Evolutionary conservation across 106 monocot species (phyloP).

Genomic region (Platanthera guangdongensis): DNA sequence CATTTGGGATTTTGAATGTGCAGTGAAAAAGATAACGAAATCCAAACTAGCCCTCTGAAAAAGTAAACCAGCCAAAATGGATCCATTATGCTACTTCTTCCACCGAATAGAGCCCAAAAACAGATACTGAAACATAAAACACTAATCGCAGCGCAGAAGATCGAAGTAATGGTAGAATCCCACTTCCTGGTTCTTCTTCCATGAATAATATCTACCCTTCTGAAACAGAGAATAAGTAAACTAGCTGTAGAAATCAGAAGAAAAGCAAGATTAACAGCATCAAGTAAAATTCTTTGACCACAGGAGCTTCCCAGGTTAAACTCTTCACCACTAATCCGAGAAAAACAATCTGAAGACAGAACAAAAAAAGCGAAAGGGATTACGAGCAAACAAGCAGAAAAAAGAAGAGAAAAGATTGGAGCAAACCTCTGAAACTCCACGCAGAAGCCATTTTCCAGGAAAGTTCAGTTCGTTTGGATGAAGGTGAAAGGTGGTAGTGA

Average conservation of each 20-base stretch:
- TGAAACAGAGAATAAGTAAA: slow-evolving; percentile 14
- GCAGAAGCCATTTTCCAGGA: slow-evolving; percentile 1
- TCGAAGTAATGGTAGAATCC: slow-evolving; percentile 23
- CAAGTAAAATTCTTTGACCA: slow-evolving; percentile 27
- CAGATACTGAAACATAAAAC: slow-evolving; percentile 15
- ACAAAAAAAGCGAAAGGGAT: neutral
- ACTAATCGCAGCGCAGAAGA: slow-evolving; percentile 19
- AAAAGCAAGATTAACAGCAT: slow-evolving; percentile 27
- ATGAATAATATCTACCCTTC: neutral
- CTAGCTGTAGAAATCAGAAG: slow-evolving; percentile 17
- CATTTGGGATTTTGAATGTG: slow-evolving; percentile 16
- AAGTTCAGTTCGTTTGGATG: neutral
- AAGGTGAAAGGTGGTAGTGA: too few relatives aligned
- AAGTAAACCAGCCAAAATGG: slow-evolving; percentile 5
- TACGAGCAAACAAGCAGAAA: neutral
- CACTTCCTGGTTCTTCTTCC: slow-evolving; percentile 16
- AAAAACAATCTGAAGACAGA: slow-evolving; percentile 5
- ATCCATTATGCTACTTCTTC: neutral
- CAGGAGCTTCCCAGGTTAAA: slow-evolving; percentile 21
- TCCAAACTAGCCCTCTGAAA: slow-evolving; percentile 36
- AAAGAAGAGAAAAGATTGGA: neutral
- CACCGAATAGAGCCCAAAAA: neutral
- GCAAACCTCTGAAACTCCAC: neutral
- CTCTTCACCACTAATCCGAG: slow-evolving; percentile 1
- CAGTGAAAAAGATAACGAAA: slow-evolving; percentile 28